These are phyloP conservation scores for Aurantiochytrium sp. DNA, from an alignment of 108 stramenopile species.

Conservation along the genomic window DNA sequence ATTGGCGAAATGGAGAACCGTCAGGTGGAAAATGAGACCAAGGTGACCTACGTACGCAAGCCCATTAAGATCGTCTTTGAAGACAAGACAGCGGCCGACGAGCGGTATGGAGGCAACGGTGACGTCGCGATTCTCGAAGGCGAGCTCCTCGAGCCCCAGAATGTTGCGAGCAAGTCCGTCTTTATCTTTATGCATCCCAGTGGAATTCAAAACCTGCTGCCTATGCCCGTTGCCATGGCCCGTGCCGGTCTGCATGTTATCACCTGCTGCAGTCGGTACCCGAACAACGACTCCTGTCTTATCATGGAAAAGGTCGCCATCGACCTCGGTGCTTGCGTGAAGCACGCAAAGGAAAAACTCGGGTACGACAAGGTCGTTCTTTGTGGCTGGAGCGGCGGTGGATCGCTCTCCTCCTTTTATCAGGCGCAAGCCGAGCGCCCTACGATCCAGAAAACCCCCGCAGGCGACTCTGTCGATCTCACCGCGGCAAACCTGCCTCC, in stretches of 20 bases:
- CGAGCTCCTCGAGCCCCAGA: not conserved
- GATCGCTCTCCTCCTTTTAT: not conserved
- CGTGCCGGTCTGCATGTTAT: not conserved
- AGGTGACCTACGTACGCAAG: not conserved
- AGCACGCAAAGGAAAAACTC: not conserved
- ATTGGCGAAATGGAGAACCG: slow-evolving; percentile 15
- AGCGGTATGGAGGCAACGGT: not conserved
- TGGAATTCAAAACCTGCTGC: not conserved
- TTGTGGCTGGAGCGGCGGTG: slow-evolving; percentile 11
- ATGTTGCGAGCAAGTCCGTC: not conserved
- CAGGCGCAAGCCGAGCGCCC: slow-evolving; percentile 9
- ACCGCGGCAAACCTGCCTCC: not conserved
- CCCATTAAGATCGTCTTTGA: not conserved
- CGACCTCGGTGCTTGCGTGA: not conserved
- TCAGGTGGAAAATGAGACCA: not conserved
- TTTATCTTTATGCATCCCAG: slow-evolving; percentile 3
- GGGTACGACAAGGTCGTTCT: not conserved
- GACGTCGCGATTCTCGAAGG: not conserved
- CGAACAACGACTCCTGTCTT: not conserved
- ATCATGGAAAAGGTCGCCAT: slow-evolving; percentile 17
- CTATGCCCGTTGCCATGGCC: not conserved
- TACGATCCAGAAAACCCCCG: not conserved
- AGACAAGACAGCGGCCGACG: not conserved
- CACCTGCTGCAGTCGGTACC: slow-evolving; percentile 13
- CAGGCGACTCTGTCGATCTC: not conserved